These are phyloP conservation scores for Capronia americana DNA, from an alignment of 2,329 filamentous ascomycete species.

Conservation along the genomic window DNA sequence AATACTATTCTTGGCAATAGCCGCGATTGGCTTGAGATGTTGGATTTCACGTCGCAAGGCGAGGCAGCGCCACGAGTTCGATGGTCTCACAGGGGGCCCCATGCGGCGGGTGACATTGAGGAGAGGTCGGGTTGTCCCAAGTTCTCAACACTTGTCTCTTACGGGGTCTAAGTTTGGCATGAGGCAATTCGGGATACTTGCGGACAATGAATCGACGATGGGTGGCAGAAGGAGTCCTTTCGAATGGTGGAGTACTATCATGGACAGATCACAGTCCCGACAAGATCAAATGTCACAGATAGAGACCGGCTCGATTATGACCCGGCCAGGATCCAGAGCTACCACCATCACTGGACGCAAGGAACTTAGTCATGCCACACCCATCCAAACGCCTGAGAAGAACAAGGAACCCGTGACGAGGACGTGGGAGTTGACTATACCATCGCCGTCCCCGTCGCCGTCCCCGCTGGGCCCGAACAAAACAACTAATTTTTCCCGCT, in stretches of 20 bases:
- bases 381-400: conserved; percentile 32
- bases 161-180: conserved; percentile 41
- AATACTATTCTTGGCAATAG: conserved; percentile 28
- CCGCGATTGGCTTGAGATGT: conserved; percentile 31
- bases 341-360: conserved; percentile 25
- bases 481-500: conserved; percentile 33
- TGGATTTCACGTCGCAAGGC: conserved; percentile 29
- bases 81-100: conserved; percentile 33
- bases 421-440: conserved; percentile 28
- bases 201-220: conserved; percentile 36
- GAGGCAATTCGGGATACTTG: conserved; percentile 35
- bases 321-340: conserved; percentile 27
- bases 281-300: conserved; percentile 33
- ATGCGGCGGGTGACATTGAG: conserved; percentile 39
- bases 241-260: conserved; percentile 40
- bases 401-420: conserved; percentile 22
- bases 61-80: conserved; percentile 21
- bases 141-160: conserved; percentile 39
- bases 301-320: conserved; percentile 30
- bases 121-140: conserved; percentile 38
- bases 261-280: conserved; percentile 37
- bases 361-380: conserved; percentile 23
- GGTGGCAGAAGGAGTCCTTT: conserved; percentile 40
- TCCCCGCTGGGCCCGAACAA: conserved; percentile 24
- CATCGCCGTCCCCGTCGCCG: conserved; percentile 23